Base-by-base conservation (phyloP, 352 stramenopile genomes). In the Phytophthora cactorum region DNA sequence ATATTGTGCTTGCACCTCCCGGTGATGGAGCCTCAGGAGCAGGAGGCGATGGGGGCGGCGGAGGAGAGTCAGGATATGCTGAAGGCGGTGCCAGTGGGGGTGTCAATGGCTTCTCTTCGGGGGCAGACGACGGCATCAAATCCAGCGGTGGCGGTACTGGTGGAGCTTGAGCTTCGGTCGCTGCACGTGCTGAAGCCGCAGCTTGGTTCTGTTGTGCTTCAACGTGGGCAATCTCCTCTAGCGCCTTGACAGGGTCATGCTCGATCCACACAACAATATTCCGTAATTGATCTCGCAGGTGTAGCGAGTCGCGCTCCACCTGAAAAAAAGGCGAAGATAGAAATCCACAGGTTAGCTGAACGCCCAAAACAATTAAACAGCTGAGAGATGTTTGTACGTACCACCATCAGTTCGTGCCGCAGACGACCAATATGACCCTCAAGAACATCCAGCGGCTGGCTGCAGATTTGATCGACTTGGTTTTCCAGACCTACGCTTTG, bases 391-490 rank as follows among this genome's bases (percentile, higher is more conserved):
- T 39, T 39, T 47, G 29, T 46, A 76, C 77, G 22, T 56, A 95
- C 88, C 67, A 73, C 72, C 36, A 69, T 67, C 6, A 92, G 68
- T 12, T 92, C 80, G 8, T 81, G 63, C 6, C 72, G 75, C 7
- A 96, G 65, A 4, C 75, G 70, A 29, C 65, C 22, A 51, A 93
- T 80, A 27, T 87, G 84, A 25, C 79, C 70, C 52, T 96, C 84
- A 8, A 96, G 66, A 50, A 87, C 74, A 52, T 96, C 88, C 2
- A 86, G 65, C 0, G 86, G 81, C 51, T 95, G 82, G 4, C 84
- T 82, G 54, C 76, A 93, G 47, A 96, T 92, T 55, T 93, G 75
- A 39, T 95, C 84, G 0, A 96, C 86, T 88, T 93, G 88, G 22
- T 93, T 86, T 29, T 96, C 89, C 2, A 96, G 52, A 11, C 80